Base-by-base conservation (phyloP, 225 moss, liverwort and hornwort genomes). In the Lunularia cruciata region DNA sequence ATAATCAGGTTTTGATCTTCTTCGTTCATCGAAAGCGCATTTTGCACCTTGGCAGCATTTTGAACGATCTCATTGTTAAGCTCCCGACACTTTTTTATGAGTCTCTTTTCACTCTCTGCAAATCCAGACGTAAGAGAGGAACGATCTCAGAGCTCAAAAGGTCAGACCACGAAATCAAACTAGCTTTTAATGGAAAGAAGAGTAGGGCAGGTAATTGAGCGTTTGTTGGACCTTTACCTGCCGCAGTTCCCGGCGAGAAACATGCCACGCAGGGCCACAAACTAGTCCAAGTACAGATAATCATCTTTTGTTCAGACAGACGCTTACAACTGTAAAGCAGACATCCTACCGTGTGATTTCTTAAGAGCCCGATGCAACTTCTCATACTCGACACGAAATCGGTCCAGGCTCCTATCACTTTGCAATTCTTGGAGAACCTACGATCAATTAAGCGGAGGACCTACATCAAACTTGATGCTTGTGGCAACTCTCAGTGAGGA, bases 381-480 rank as follows among this genome's bases (percentile, higher is more conserved):
- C 60, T 92, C 85, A 13, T 89, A 92, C 26, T 92, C 89, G 37
- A 62, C 84, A 51, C 86, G 83, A 75, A 92, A 92, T 13, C 82
- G 73, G 45, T 88, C 89, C 16, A 92, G 77, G 43, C 55, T 46
- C 72, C 74, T 83, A 74, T 92, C 89, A 73, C 80, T 76, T 26
- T 92, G 86, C 58, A 89, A 80, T 63, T 92, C 87, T 42, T 70
- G 78, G 45, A 88, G 70, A 79, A 92, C 87, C 92, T 92, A 47
- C 38, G 14, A 28, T 15, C 31, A 28, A 28, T 1, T 30, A 11
- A 45, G 3, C 20, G 8, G 4, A n/a, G n/a, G n/a, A n/a, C n/a
- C n/a, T n/a, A n/a, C n/a, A n/a, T n/a, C n/a, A n/a, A n/a, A n/a
- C n/a, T n/a, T n/a, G n/a, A n/a, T n/a, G n/a, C n/a, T n/a, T n/a